Evolutionary conservation across 768 basidiomycete genomes (phyloP).

Genomic region (Lactarius psammicola): DNA sequence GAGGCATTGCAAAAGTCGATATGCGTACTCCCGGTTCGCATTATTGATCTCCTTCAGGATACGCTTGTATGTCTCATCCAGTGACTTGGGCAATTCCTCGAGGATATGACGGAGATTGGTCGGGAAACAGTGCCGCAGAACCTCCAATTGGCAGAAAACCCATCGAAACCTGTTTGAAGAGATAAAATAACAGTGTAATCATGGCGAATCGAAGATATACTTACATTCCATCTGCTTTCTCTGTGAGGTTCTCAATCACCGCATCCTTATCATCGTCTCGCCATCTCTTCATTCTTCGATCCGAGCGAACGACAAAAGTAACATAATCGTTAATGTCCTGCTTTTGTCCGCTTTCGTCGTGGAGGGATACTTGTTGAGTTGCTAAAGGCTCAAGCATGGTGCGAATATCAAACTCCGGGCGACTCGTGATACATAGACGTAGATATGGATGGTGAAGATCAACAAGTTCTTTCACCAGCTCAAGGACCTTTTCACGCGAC

Average conservation of each 20-base stretch:
- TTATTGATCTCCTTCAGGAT: slow-evolving; percentile 4
- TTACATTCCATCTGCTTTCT: too few relatives aligned
- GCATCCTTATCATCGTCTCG: too few relatives aligned
- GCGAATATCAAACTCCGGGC: neutral
- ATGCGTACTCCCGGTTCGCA: neutral
- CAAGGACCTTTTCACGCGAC: neutral
- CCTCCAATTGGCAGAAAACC: slow-evolving; percentile 7
- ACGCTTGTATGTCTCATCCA: slow-evolving; percentile 3
- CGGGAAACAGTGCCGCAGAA: slow-evolving; percentile 2
- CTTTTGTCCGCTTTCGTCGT: neutral
- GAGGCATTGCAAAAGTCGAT: neutral
- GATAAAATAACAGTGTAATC: too few relatives aligned
- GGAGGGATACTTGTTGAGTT: neutral
- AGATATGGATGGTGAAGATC: neutral
- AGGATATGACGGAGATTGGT: neutral
- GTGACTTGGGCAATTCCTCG: neutral
- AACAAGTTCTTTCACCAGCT: neutral
- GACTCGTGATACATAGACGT: neutral
- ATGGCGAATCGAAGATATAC: too few relatives aligned
- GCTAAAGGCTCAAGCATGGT: neutral
- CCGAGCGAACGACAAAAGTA: too few relatives aligned
- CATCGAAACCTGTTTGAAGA: slow-evolving; percentile 4
- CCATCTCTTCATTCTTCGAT: too few relatives aligned
- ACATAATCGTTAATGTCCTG: too few relatives aligned
- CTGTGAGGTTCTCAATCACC: too few relatives aligned